Evolutionary conservation across 805 yeast species (phyloP).

Genomic region (Candida sithepensis): DNA sequence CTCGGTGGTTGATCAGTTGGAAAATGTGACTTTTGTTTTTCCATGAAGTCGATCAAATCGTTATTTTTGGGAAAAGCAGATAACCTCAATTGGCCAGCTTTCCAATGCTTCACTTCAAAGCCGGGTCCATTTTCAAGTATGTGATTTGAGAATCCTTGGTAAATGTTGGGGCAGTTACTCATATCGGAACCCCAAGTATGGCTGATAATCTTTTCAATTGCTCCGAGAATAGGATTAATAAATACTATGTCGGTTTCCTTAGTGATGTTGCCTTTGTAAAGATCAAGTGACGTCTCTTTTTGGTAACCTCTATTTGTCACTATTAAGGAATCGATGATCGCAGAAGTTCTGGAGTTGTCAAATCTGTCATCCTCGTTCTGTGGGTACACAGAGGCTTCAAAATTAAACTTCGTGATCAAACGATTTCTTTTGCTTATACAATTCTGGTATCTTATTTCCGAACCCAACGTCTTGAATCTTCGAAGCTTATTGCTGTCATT

Average conservation of each 20-base stretch:
- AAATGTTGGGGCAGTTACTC: slow-evolving; percentile 17
- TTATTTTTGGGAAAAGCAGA: slow-evolving; percentile 14
- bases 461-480: slow-evolving; percentile 7
- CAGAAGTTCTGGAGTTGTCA: not conserved
- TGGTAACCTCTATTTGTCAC: slow-evolving; percentile 7
- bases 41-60: not conserved
- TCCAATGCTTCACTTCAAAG: slow-evolving; percentile 23
- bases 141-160: slow-evolving; percentile 22
- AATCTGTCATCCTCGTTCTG: not conserved
- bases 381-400: slow-evolving; percentile 7
- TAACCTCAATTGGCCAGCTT: slow-evolving; percentile 21
- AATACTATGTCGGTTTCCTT: slow-evolving; percentile 21
- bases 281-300: slow-evolving; percentile 2
- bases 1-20: slow-evolving; percentile 16
- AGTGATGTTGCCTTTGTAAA: slow-evolving; percentile 9
- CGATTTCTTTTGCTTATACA: slow-evolving; percentile 11
- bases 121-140: slow-evolving; percentile 9
- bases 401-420: slow-evolving; percentile 1
- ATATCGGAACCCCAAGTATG: slow-evolving; percentile 5
- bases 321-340: slow-evolving; percentile 12
- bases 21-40: slow-evolving; percentile 8
- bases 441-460: slow-evolving; percentile 13
- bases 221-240: slow-evolving; percentile 23
- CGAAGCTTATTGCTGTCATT: slow-evolving; percentile 6
- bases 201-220: slow-evolving; percentile 9